Evolutionary conservation across 768 basidiomycete species (phyloP).

Genomic region (Polyporus arcularius): DNA sequence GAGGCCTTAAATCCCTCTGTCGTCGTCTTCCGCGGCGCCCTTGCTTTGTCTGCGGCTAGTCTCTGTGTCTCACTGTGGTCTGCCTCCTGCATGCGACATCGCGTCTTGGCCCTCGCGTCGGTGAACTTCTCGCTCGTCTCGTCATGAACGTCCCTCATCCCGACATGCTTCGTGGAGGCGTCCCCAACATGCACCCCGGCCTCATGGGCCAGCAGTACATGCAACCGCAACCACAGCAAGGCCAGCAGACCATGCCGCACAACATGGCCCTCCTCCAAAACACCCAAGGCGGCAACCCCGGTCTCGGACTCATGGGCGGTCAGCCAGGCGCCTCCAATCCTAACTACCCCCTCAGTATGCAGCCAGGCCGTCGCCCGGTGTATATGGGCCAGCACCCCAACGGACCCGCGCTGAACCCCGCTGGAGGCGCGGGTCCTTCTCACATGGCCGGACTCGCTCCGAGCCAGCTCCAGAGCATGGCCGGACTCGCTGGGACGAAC

Average conservation of each 20-base stretch:
- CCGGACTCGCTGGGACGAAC: slow-evolving; percentile 39
- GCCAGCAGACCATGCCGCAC: slow-evolving; percentile 41
- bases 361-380: slow-evolving; percentile 30
- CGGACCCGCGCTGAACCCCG: slow-evolving; percentile 23
- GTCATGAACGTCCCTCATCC: slow-evolving; percentile 51
- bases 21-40: slow-evolving; percentile 17
- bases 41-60: slow-evolving; percentile 1
- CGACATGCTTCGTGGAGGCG: slow-evolving; percentile 50
- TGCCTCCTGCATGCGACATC: slow-evolving; percentile 23
- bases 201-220: slow-evolving; percentile 41
- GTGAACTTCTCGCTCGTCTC: slow-evolving; percentile 14
- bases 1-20: not conserved
- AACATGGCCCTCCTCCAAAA: slow-evolving; percentile 41
- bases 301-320: slow-evolving; percentile 32
- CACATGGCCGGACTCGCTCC: slow-evolving; percentile 37
- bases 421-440: slow-evolving; percentile 33
- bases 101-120: slow-evolving; percentile 20
- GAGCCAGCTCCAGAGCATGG: slow-evolving; percentile 43
- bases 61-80: not conserved
- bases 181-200: slow-evolving; percentile 40
- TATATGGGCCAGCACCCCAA: slow-evolving; percentile 40
- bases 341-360: slow-evolving; percentile 30
- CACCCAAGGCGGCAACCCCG: slow-evolving; percentile 25
- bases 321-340: slow-evolving; percentile 23
- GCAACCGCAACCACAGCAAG: slow-evolving; percentile 39